These are phyloP conservation scores for Pythium brachiatum DNA, from an alignment of 352 stramenopile species.

Conservation along the genomic window DNA sequence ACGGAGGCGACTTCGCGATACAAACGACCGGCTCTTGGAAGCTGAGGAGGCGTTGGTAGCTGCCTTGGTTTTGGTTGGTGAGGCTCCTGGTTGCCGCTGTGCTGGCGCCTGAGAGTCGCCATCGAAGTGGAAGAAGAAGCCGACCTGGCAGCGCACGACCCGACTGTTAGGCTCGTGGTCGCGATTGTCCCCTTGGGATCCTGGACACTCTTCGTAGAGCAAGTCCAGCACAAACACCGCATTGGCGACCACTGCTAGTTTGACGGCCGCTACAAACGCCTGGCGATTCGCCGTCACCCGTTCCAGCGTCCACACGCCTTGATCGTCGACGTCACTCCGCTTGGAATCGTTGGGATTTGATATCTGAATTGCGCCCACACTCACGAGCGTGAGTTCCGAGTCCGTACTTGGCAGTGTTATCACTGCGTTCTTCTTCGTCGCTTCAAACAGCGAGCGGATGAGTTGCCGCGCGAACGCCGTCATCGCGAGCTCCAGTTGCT, in stretches of 20 bases:
- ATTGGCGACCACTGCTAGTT: conserved; percentile 38
- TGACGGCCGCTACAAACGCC: conserved; percentile 44
- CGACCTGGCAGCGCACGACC: conserved; percentile 11
- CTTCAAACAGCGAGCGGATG: conserved; percentile 39
- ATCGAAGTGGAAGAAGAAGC: conserved; percentile 54
- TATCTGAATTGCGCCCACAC: conserved; percentile 11
- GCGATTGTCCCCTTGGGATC: no score
- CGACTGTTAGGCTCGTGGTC: not conserved
- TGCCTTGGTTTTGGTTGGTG: not conserved
- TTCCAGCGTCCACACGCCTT: conserved; percentile 26
- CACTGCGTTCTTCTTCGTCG: conserved; percentile 16
- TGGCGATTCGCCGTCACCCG: conserved; percentile 29
- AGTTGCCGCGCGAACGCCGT: conserved; percentile 48
- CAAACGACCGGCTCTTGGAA: not conserved
- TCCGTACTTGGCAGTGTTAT: not conserved
- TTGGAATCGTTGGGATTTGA: conserved; percentile 19
- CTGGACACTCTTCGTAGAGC: conserved; percentile 3
- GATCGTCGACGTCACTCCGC: not conserved
- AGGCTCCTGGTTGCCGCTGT: not conserved
- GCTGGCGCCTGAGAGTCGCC: not conserved
- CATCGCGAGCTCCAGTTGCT: conserved; percentile 45
- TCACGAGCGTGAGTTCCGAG: conserved; percentile 11
- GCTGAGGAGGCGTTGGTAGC: not conserved
- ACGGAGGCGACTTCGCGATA: not conserved
- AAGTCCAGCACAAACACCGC: conserved; percentile 28